phyloP scores from a whole-genome alignment of 148 eudicot genomes.

The Gaultheria prostrata region DNA sequence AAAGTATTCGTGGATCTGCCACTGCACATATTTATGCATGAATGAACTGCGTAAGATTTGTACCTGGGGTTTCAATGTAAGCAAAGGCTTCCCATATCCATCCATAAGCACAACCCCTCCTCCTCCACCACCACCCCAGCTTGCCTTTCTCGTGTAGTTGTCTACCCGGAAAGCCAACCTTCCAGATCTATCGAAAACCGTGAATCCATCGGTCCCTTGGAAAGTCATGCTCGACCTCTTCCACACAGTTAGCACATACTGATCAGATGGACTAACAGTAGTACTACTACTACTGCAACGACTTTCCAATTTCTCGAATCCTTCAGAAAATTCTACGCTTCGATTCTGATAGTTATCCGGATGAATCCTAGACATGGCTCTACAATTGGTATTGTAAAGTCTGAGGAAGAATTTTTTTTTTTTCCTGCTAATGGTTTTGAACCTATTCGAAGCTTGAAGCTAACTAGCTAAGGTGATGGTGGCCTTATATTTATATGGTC shows the following conservation, averaged over 20 bases:
- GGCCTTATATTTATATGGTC: not conserved
- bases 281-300: too few species aligned
- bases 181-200: constrained; percentile 24
- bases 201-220: constrained; percentile 36
- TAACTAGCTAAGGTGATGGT: not conserved
- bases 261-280: not conserved
- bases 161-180: constrained; percentile 29
- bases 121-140: not conserved
- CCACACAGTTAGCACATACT: constrained; percentile 23
- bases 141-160: constrained; percentile 25
- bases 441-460: not conserved
- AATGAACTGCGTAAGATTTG: not conserved
- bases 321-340: not conserved
- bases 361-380: constrained; percentile 15
- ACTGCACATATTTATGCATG: not conserved
- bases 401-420: not conserved
- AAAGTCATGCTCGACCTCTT: constrained; percentile 36
- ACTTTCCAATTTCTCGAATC: not conserved
- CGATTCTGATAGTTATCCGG: not conserved
- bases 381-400: not conserved
- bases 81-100: constrained; percentile 24
- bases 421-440: not conserved
- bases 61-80: constrained; percentile 30
- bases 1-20: not conserved
- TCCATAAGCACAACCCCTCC: constrained; percentile 27